phyloP scores from a whole-genome alignment of 2,329 filamentous ascomycete species.

The Colletotrichum incanum region DNA sequence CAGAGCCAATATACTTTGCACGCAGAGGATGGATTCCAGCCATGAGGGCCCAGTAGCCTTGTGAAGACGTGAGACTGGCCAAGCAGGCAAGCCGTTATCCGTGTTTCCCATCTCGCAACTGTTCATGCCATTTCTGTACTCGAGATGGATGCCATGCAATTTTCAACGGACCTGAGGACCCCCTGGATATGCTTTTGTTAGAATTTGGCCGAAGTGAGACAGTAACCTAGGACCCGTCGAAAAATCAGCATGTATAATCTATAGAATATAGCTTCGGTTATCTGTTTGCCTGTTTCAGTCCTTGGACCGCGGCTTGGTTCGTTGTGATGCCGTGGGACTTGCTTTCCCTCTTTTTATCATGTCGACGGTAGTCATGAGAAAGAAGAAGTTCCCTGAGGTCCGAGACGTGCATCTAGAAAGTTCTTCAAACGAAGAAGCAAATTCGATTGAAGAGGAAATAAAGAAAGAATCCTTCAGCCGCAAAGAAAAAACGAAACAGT shows the following conservation, averaged over 20 bases:
- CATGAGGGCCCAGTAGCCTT: background rate
- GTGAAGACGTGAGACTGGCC: background rate
- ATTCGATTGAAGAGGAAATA: background rate
- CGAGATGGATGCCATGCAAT: background rate
- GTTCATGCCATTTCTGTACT: background rate
- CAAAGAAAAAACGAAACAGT: background rate
- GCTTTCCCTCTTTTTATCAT: background rate
- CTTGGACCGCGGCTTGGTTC: background rate
- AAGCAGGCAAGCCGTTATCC: background rate
- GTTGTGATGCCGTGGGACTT: background rate
- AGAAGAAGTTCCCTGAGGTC: background rate
- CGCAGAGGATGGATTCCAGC: background rate
- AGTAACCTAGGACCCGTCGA: background rate
- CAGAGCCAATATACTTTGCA: background rate
- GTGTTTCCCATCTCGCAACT: background rate
- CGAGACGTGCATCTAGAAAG: background rate
- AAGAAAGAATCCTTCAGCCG: background rate
- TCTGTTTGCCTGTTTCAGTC: background rate
- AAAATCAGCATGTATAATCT: background rate
- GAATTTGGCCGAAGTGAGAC: background rate
- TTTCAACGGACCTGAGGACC: background rate
- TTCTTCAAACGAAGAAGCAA: constrained; percentile 4
- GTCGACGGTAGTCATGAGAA: background rate
- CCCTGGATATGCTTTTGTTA: background rate
- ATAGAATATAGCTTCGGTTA: background rate